A percentile compares a stretch with the other conserved stretches of the same genome.
phyloP scores from a whole-genome alignment of 352 stramenopile genomes.

The Phytophthora chlamydospora region DNA sequence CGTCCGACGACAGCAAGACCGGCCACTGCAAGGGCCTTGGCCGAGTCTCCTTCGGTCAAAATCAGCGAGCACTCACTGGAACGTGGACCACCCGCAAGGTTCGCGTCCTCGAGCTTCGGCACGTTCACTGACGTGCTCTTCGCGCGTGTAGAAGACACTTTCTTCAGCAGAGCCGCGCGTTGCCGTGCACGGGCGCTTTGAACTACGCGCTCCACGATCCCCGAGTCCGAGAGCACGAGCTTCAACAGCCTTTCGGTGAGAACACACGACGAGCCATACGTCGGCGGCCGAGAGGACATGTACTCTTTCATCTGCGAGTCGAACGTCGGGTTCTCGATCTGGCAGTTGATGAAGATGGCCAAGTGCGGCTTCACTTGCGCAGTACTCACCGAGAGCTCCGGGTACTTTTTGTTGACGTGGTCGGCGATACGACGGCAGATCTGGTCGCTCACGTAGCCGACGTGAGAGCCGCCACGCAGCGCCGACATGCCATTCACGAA shows the following conservation, averaged over 20 bases:
- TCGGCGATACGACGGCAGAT: constrained; percentile 91
- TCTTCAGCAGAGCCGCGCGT: constrained; percentile 93
- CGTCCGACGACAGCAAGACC: constrained; percentile 97
- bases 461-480: constrained; percentile 96
- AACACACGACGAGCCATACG: constrained; percentile 91
- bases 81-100: constrained; percentile 93
- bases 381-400: constrained; percentile 92
- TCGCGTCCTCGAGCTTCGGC: constrained; percentile 99
- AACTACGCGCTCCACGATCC: constrained; percentile 95
- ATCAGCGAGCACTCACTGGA: constrained; percentile 96
- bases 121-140: constrained; percentile 89
- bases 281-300: constrained; percentile 92
- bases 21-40: constrained; percentile 99
- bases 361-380: constrained; percentile 98
- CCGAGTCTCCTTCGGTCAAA: constrained; percentile 99
- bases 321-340: constrained; percentile 99
- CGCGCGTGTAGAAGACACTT: constrained; percentile 73
- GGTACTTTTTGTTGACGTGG: constrained; percentile 97
- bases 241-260: constrained; percentile 96
- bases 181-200: constrained; percentile 95
- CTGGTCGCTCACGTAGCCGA: constrained; percentile 90
- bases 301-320: constrained; percentile 99
- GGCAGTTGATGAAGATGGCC: constrained; percentile 97
- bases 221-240: constrained; percentile 93
- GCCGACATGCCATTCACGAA: constrained; percentile 99